phyloP scores from a whole-genome alignment of 164 flowering plant species.

The Platanus orientalis region DNA sequence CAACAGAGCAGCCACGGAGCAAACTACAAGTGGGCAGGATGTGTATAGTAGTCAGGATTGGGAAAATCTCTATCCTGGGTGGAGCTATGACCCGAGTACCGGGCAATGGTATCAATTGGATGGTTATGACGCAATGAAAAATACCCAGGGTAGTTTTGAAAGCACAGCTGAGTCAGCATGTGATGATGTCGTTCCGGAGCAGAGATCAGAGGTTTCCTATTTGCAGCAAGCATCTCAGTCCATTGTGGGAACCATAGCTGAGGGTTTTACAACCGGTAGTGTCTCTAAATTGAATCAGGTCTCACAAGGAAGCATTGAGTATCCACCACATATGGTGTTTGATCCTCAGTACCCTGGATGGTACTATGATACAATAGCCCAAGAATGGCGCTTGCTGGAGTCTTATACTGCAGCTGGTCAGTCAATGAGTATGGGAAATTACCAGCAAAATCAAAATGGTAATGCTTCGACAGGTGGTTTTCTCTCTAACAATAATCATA shows the following conservation, averaged over 20 bases:
- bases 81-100: constrained; percentile 57
- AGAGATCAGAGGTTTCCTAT: constrained; percentile 38
- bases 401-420: constrained; percentile 30
- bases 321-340: constrained; percentile 71
- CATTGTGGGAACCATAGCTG: constrained; percentile 32
- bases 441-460: constrained; percentile 42
- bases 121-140: constrained; percentile 26
- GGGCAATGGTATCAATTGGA: constrained; percentile 74
- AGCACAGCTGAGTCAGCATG: neutral
- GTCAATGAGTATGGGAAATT: constrained; percentile 21
- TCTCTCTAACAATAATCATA: constrained; percentile 18
- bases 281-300: constrained; percentile 36
- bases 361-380: constrained; percentile 64
- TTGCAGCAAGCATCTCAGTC: constrained; percentile 48
- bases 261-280: constrained; percentile 25
- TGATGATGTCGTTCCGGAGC: constrained; percentile 25
- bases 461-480: constrained; percentile 21
- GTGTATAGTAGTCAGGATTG: constrained; percentile 41
- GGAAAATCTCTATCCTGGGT: constrained; percentile 74
- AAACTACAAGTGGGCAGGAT: constrained; percentile 24
- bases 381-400: constrained; percentile 60
- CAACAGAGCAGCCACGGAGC: constrained; percentile 17
- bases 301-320: constrained; percentile 42
- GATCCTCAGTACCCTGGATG: constrained; percentile 82
- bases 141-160: constrained; percentile 21